These are phyloP conservation scores for Crithidia sp. DNA, from an alignment of 208 protist species.

Conservation along the genomic window DNA sequence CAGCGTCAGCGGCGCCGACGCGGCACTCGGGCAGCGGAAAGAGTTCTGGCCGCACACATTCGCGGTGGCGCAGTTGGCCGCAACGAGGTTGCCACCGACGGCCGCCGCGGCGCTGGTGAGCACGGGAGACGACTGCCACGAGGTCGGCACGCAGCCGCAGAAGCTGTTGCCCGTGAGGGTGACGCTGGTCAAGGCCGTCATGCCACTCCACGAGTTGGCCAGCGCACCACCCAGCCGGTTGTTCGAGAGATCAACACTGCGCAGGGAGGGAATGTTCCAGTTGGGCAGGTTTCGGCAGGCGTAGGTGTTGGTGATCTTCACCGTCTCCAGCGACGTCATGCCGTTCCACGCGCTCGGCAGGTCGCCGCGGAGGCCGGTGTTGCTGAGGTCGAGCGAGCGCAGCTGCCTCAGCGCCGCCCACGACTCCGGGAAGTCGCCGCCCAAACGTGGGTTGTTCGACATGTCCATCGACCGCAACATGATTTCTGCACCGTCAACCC, in stretches of 20 bases:
- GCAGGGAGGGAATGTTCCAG: constrained; percentile 16
- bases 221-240: constrained; percentile 24
- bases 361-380: constrained; percentile 5
- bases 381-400: neutral
- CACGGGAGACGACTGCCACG: constrained; percentile 6
- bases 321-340: neutral
- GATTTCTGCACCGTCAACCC: neutral
- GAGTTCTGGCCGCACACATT: neutral
- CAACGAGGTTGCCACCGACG: neutral
- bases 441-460: constrained; percentile 13
- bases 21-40: neutral
- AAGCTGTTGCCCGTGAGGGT: constrained; percentile 9
- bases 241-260: constrained; percentile 17
- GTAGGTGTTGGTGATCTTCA: neutral
- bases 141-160: constrained; percentile 16
- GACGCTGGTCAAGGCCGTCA: neutral
- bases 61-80: neutral
- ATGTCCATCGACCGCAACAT: constrained; percentile 7
- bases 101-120: constrained; percentile 13
- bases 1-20: neutral
- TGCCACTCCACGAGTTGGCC: constrained; percentile 13
- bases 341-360: constrained; percentile 5
- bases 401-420: neutral
- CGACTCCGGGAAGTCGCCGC: neutral
- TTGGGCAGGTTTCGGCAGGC: constrained; percentile 15